These are phyloP conservation scores for Psophocarpus tetragonolobus DNA, from an alignment of 306 rosid genomes.

Conservation along the genomic window DNA sequence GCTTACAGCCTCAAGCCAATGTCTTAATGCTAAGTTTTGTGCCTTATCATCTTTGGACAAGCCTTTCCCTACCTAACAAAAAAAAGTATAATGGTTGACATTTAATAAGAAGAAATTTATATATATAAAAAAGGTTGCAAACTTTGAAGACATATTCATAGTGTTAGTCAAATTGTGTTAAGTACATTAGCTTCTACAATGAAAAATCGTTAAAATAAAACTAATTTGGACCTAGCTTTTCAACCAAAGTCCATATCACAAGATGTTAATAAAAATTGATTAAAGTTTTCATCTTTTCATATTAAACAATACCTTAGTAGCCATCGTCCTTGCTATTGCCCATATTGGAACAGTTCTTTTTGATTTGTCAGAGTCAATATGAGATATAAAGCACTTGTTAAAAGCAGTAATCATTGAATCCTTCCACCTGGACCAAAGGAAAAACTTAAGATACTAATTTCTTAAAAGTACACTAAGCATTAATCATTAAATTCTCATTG, in stretches of 20 bases:
- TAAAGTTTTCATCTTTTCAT: slow-evolving; percentile 9
- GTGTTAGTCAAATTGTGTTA: slow-evolving; percentile 35
- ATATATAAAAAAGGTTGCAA: slow-evolving; percentile 8
- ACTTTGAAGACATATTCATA: slow-evolving; percentile 34
- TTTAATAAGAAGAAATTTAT: slow-evolving; percentile 9
- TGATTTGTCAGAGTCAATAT: slow-evolving; percentile 55
- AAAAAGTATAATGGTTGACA: background rate
- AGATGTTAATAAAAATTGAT: slow-evolving; percentile 6
- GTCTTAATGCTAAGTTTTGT: slow-evolving; percentile 69
- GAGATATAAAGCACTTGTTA: slow-evolving; percentile 53
- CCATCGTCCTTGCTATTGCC: slow-evolving; percentile 66
- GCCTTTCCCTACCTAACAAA: slow-evolving; percentile 77
- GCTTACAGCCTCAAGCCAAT: slow-evolving; percentile 97
- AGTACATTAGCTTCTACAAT: slow-evolving; percentile 6
- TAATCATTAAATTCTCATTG: background rate
- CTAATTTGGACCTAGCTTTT: slow-evolving; percentile 24
- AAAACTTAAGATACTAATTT: background rate
- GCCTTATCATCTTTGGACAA: slow-evolving; percentile 76
- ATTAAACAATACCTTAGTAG: slow-evolving; percentile 63
- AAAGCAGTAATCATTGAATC: slow-evolving; percentile 62
- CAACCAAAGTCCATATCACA: slow-evolving; percentile 19
- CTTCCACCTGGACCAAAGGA: slow-evolving; percentile 69
- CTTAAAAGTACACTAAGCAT: background rate
- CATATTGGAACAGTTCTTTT: slow-evolving; percentile 65
- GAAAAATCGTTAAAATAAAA: slow-evolving; percentile 15